Evolutionary conservation across 345 rosid genomes (phyloP), one percentile per base, ranked within the genome.

Genomic region (Pugionium cornutum): DNA sequence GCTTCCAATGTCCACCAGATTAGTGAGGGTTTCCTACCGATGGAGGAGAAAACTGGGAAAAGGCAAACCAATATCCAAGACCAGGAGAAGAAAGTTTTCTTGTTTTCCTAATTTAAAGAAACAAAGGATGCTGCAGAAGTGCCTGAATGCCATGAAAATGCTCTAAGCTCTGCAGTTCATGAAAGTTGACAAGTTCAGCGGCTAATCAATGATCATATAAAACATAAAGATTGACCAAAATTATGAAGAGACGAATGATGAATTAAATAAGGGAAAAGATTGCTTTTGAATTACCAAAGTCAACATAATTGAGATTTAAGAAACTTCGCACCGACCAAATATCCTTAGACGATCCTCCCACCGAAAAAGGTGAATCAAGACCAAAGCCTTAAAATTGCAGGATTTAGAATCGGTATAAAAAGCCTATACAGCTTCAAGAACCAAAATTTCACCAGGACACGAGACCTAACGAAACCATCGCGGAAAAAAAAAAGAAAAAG

Each of bases 41-140:
- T n/a, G 2, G 28, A 48, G 50, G 62, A 55, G 30, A 29, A 44
- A 28, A 48, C 2, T 25, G 1, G 2, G 52, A 86, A 80, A 5
- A 80, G 63, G 82, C 89, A 80, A 64, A 84, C 80, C 42, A 84
- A 76, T 43, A 87, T 77, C 87, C 79, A 92, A 84, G 77, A 87
- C 88, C 79, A 92, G 85, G 77, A 87, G 82, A 74, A 82, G 83
- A 76, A 75, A 82, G 41, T 52, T 78, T 62, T 82, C 64, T 83
- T 86, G 94, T 82, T 92, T 88, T 89, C 96, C 87, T 62, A 83
- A 4, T 74, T 67, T 74, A 94, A 92, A 97, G 98, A 92, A 89
- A 92, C 98, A 64, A 67, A 36, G 32, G 76, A 73, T 80, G 81
- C 68, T 73, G 78, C 89, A 77, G 64, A 56, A 57, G 76, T 68